Conservation (phyloP, 2,329 filamentous ascomycete species). For the Polytolypa hystricis region DNA sequence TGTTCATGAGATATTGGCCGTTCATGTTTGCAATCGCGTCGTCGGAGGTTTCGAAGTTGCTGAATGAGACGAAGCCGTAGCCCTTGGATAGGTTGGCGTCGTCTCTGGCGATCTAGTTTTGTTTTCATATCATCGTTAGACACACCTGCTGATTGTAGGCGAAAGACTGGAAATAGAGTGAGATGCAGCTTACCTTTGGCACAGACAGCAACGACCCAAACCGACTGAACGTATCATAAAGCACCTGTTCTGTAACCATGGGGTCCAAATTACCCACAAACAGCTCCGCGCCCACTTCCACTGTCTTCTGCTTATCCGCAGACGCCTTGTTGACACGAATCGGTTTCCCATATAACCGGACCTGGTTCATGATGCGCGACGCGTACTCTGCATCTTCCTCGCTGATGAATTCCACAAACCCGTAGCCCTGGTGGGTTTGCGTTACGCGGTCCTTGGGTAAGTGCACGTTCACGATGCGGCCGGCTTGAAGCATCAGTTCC, state of each 20-base stretch:
- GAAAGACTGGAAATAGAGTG: too few relatives aligned
- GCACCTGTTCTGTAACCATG: slow-evolving; percentile 88
- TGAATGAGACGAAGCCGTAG: slow-evolving; percentile 90
- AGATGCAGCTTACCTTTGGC: slow-evolving; percentile 57
- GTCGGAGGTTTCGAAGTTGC: slow-evolving; percentile 87
- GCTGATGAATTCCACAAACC: slow-evolving; percentile 95
- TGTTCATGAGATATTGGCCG: slow-evolving; percentile 92
- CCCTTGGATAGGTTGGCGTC: slow-evolving; percentile 83
- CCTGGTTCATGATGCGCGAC: slow-evolving; percentile 90
- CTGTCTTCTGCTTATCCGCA: slow-evolving; percentile 86
- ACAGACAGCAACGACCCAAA: slow-evolving; percentile 77
- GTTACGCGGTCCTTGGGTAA: slow-evolving; percentile 97
- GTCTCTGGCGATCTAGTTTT: slow-evolving; percentile 58
- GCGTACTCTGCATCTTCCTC: slow-evolving; percentile 96
- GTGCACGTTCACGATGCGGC: slow-evolving; percentile 95
- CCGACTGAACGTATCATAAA: slow-evolving; percentile 89
- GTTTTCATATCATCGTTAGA: slow-evolving; percentile 17
- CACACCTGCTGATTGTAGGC: too few relatives aligned
- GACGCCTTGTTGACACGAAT: slow-evolving; percentile 90
- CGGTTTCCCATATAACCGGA: slow-evolving; percentile 84
- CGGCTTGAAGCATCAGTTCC: slow-evolving; percentile 97
- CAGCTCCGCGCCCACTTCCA: slow-evolving; percentile 91
- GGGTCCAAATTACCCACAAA: slow-evolving; percentile 93
- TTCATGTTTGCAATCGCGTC: slow-evolving; percentile 87
- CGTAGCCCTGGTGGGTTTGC: slow-evolving; percentile 92